These are phyloP conservation scores for Conoideocrella luteorostrata DNA, from an alignment of 2,329 filamentous ascomycete genomes.

Conservation along the genomic window DNA sequence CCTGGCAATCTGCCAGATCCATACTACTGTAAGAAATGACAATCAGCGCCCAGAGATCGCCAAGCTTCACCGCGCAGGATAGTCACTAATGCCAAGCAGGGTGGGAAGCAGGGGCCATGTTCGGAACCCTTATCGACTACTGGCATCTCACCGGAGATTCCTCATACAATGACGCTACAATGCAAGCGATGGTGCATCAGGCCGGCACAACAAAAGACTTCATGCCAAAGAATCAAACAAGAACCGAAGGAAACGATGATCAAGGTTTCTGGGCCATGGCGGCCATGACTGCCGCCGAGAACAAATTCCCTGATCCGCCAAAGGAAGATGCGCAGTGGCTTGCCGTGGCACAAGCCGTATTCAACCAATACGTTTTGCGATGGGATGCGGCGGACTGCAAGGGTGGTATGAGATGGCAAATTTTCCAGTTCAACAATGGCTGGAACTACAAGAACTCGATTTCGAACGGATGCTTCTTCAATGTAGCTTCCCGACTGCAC, in stretches of 20 bases:
- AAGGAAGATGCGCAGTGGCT: constrained; percentile 62
- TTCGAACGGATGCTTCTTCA: constrained; percentile 65
- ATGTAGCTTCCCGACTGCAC: constrained; percentile 63
- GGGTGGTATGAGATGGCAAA: constrained; percentile 81
- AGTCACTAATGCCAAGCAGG: constrained; percentile 21
- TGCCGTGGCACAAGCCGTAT: constrained; percentile 70
- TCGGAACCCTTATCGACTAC: constrained; percentile 65
- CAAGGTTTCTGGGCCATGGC: constrained; percentile 84
- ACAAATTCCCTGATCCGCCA: constrained; percentile 64
- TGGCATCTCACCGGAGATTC: constrained; percentile 63
- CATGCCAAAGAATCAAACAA: constrained; percentile 61
- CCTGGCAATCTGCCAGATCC: constrained; percentile 53
- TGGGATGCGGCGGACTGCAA: constrained; percentile 61
- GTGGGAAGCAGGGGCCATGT: constrained; percentile 71
- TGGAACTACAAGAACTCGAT: constrained; percentile 64
- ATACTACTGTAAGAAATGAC: constrained; percentile 50
- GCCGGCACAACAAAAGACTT: constrained; percentile 52
- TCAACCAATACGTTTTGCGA: constrained; percentile 67
- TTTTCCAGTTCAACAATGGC: constrained; percentile 70
- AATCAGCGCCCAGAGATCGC: constrained; percentile 25
- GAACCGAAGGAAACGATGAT: constrained; percentile 62
- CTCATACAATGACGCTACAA: constrained; percentile 55
- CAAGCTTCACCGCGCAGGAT: background rate
- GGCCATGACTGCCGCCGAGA: constrained; percentile 71
- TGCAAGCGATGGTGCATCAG: constrained; percentile 55